Evolutionary conservation across 179 eudicot species (phyloP).

Genomic region (Nepenthes alata): DNA sequence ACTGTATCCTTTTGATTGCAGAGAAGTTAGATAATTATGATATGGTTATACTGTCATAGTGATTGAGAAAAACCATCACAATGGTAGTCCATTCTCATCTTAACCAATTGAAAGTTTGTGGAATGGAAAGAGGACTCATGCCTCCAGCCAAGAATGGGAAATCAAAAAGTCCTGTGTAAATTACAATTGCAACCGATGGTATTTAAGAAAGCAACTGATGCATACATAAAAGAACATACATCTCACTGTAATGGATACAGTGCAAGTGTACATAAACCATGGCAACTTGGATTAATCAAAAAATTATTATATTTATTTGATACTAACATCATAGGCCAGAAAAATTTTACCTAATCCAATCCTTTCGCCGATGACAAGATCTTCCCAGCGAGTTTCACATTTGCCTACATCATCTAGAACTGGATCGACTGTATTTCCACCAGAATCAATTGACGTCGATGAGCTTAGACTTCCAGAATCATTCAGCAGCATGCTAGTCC

Average conservation of each 20-base stretch:
- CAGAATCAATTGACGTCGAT: constrained; percentile 12
- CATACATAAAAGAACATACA: background rate
- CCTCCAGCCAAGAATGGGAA: too few species aligned
- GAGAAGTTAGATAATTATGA: background rate
- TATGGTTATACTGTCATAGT: background rate
- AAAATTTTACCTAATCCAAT: constrained; percentile 81
- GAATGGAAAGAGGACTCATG: background rate
- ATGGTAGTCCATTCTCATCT: background rate
- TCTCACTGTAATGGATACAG: background rate
- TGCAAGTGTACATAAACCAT: background rate
- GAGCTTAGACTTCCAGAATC: constrained; percentile 29
- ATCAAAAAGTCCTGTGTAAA: too few species aligned
- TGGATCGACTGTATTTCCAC: constrained; percentile 37
- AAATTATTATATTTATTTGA: background rate
- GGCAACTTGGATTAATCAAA: background rate
- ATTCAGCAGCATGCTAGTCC: constrained; percentile 30
- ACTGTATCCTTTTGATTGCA: background rate
- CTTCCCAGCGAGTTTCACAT: constrained; percentile 96
- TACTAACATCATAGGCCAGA: background rate
- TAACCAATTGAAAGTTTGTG: background rate
- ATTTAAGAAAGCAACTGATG: too few species aligned
- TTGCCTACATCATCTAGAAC: constrained; percentile 89
- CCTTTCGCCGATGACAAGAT: constrained; percentile 89
- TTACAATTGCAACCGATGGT: too few species aligned
- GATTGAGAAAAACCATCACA: background rate